Evolutionary conservation across 352 stramenopile species (phyloP), one percentile per base, ranked within the genome.

Genomic region (Stephanocyclus meneghinianus): DNA sequence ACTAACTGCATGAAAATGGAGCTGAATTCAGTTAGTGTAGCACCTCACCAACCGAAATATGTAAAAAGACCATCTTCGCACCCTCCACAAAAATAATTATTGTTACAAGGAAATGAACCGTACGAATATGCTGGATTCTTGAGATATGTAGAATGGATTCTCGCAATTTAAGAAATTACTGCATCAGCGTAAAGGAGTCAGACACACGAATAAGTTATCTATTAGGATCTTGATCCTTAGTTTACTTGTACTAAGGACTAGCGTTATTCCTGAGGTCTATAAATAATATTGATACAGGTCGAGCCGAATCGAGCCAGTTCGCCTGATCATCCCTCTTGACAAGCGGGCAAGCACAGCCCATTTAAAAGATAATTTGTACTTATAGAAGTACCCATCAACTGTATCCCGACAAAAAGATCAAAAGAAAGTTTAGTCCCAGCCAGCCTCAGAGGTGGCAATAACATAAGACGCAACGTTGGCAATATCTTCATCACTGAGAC

Each of bases 401-500:
- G 11, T 53, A 21, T 53, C 11, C 45, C 45, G n/a, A 21, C 5
- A 9, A 21, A 16, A 21, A 53, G 2, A 6, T 53, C 11, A 9
- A 16, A 53, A 5, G n/a, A 21, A 16, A 21, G 11, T 53, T 21
- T 86, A 57, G 47, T 91, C 86, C 88, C 88, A 93, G 79, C 86
- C 88, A 16, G 53, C 66, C 63, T 91, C 83, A n/a, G 88, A 86
- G 55, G 84, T 84, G 26, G 70, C 65, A 78, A 94, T 91, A 56
- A 94, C 90, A 74, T 94, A 94, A 16, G 76, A 74, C 3, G 84
- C 84, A 64, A 90, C 84, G 68, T 90, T 81, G 50, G 55, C 65
- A 76, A 90, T 88, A 45, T 90, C 72, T 13, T 88, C 81, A 29
- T 88, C 81, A 65, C 42, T 74, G 18, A 90, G 80, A 87, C 90